phyloP scores from a whole-genome alignment of 2,329 filamentous ascomycete species.

The Geosmithia putterillii region DNA sequence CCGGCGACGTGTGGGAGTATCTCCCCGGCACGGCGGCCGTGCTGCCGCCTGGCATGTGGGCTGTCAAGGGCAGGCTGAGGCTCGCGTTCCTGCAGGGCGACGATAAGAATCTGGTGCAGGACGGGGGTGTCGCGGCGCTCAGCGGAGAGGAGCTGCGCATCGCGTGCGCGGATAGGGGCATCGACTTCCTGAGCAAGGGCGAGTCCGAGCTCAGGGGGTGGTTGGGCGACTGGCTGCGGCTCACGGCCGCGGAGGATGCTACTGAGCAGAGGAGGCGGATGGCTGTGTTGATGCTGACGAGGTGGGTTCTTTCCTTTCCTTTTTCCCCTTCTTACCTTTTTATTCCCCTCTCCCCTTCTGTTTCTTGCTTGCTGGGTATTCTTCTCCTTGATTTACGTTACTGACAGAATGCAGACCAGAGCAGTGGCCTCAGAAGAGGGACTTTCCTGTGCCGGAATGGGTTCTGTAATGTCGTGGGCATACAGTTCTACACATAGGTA shows the following conservation, averaged over 20 bases:
- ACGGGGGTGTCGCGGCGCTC: conserved; percentile 46
- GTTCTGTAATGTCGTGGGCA: conserved; percentile 14
- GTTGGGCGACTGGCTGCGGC: conserved; percentile 34
- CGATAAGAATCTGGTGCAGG: conserved; percentile 52
- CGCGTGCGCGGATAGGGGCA: conserved; percentile 59
- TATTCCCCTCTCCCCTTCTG: background rate
- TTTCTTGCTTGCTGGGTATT: background rate
- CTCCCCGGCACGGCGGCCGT: conserved; percentile 10
- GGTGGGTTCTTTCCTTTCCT: conserved; percentile 15
- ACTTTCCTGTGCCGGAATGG: conserved; percentile 29
- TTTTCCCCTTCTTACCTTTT: background rate
- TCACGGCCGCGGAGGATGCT: conserved; percentile 24
- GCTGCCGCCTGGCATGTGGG: conserved; percentile 37
- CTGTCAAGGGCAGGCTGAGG: conserved; percentile 35
- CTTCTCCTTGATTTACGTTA: background rate
- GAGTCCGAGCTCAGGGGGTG: conserved; percentile 40
- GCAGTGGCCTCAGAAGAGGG: conserved; percentile 25
- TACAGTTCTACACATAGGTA: background rate
- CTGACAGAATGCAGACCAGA: conserved; percentile 18
- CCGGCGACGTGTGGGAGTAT: conserved; percentile 34
- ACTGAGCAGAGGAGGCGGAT: conserved; percentile 23
- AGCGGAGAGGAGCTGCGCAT: conserved; percentile 52
- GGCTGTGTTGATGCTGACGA: conserved; percentile 26
- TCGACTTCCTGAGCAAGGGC: conserved; percentile 42
- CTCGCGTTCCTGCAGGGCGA: conserved; percentile 57